Base-by-base conservation (phyloP, 108 stramenopile species). In the Nitzschia sp. region DNA sequence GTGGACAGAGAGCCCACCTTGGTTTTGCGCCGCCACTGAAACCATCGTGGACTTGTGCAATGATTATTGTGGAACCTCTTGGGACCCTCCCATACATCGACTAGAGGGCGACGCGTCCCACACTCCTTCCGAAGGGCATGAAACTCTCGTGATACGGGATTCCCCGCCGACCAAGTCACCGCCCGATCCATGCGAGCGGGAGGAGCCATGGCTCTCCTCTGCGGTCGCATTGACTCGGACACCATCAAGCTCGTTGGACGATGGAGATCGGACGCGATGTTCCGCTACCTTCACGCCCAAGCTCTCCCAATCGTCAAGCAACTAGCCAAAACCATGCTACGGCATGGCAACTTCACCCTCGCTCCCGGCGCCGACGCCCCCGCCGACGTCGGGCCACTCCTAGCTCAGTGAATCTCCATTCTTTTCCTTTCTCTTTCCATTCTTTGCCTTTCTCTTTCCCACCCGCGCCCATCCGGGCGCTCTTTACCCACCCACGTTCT, bases 211-310 rank as follows among this genome's bases (percentile, higher is more conserved):
- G 81, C 81, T 6, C 68, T 86, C 16, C 64, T 80, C 1, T 38
- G 65, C 32, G 77, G 63, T 22, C 11, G 55, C 2, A 66, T 81
- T 26, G 80, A 85, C 47, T 29, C 77, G 13, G 53, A 76, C 66
- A 53, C 58, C 53, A 85, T 85, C 58, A 63, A 41, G 19, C 77
- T 85, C 33, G 15, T 85, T 17, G 77, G 80, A 2, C 83, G 77
- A 9, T 85, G 83, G 83, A 77, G 70, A 17, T 63, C 58, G 16
- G 82, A 85, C 41, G 78, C 50, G 11, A 85, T 85, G 83, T 33
- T 85, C 29, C 77, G 77, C 27, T 85, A 81, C 38, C 77, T 85
- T 26, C 80, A 75, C 25, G 58, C 67, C 27, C 75, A 76, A 45
- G 70, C 76, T 2, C 21, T 33, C 1, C 79, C 82, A 3, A 16